Base-by-base conservation (phyloP, 192 early-diverging fungal species). In the Backusella tarrabulga region DNA sequence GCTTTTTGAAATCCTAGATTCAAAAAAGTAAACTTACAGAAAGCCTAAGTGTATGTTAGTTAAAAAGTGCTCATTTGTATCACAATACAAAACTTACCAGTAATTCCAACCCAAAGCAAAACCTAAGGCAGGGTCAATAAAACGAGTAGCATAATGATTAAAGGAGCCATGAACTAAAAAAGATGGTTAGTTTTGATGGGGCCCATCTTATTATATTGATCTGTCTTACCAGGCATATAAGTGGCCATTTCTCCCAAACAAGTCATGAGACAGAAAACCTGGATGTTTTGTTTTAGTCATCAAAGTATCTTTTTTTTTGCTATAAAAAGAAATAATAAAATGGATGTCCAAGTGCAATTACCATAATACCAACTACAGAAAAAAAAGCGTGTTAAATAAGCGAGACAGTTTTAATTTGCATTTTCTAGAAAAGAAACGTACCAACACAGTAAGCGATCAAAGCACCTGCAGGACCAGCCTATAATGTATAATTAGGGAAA, bases 231-330 rank as follows among this genome's bases (percentile, higher is more conserved):
- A n/a, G 95, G 95, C 52, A 96, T 89, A 21, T 90, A 88, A 7
- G 95, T 90, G 1, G 94, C 91, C 91, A 96, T 91, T 76, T 96
- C 94, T 69, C 91, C 93, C 74, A 96, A 85, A 75, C 88, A 91
- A 29, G 89, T 92, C 81, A 90, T 88, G 26, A 91, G 79, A 68
- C 88, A 90, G 63, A 83, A 91, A 50, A 72, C 70, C 70, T 72
- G 34, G 0, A 7, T 7, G 23, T 14, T 40, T 1, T 23, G 6
- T 70, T 70, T 32, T 19, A 42, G 15, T n/a, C 21, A 63, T 63
- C 21, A 9, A 72, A 14, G 21, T 72, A 46, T 9, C 23, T 7
- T 56, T 11, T 23, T 7, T n/a, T 63, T 29, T 26, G 3, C 21
- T 29, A 63, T 26, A 60, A 60, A 60, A 60, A 29, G 23, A 21